Evolutionary conservation across 306 rosid genomes (phyloP).

Genomic region (Geum urbanum): DNA sequence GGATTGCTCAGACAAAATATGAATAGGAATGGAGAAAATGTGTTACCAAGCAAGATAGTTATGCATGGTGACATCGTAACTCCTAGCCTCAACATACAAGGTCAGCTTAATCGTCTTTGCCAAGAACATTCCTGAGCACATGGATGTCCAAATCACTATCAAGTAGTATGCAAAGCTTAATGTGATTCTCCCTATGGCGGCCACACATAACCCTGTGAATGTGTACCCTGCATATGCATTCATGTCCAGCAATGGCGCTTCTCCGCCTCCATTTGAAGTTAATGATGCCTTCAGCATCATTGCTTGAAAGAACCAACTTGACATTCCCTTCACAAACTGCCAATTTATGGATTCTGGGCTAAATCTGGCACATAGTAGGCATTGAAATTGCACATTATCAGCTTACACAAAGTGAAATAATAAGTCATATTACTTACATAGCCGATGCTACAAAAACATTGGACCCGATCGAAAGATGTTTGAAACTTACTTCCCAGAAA

Average conservation of each 20-base stretch:
- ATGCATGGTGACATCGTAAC: slow-evolving; percentile 53
- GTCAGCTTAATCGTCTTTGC: slow-evolving; percentile 65
- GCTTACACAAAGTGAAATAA: background rate
- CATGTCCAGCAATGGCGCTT: slow-evolving; percentile 57
- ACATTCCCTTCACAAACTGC: slow-evolving; percentile 61
- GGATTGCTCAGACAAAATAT: slow-evolving; percentile 22
- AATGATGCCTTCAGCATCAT: slow-evolving; percentile 50
- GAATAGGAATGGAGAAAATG: slow-evolving; percentile 61
- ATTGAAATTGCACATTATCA: too few species aligned
- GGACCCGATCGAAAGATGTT: background rate
- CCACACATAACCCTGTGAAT: slow-evolving; percentile 53
- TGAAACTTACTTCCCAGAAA: slow-evolving; percentile 50
- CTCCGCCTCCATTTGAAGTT: slow-evolving; percentile 53
- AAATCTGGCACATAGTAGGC: slow-evolving; percentile 37
- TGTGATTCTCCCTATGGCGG: slow-evolving; percentile 51
- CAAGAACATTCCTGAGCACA: slow-evolving; percentile 68
- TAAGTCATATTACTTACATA: background rate
- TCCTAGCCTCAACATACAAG: slow-evolving; percentile 54
- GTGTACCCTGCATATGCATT: slow-evolving; percentile 65
- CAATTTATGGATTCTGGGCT: slow-evolving; percentile 69
- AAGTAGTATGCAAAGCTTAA: slow-evolving; percentile 50
- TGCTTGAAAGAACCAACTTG: slow-evolving; percentile 66
- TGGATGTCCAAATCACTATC: slow-evolving; percentile 57
- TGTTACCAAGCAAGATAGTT: slow-evolving; percentile 68
- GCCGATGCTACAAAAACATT: background rate